These are phyloP conservation scores for Salix exigua DNA, from an alignment of 345 rosid species.

Conservation along the genomic window DNA sequence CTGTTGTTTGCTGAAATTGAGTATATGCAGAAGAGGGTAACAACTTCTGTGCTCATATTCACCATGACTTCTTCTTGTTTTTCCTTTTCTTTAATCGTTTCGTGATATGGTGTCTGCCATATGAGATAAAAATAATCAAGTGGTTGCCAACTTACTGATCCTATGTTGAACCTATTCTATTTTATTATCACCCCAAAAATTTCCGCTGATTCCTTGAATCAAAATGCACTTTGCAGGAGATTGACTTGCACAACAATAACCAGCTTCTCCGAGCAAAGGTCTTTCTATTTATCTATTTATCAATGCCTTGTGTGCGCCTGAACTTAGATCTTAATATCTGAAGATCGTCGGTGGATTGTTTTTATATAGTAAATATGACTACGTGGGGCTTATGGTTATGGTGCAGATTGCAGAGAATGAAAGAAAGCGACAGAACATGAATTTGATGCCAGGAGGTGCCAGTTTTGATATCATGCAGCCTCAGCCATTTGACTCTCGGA, in stretches of 20 bases:
- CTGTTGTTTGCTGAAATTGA: slow-evolving; percentile 81
- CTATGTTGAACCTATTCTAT: not conserved
- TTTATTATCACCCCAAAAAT: not conserved
- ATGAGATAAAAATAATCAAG: not conserved
- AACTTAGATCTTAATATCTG: not conserved
- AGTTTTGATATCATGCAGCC: slow-evolving; percentile 61
- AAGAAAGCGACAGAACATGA: slow-evolving; percentile 66
- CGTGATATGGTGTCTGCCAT: not conserved
- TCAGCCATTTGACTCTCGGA: slow-evolving; percentile 62
- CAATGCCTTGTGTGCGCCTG: not conserved
- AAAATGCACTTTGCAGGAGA: slow-evolving; percentile 48
- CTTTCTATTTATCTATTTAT: not conserved
- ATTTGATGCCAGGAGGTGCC: slow-evolving; percentile 74
- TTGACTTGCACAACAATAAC: slow-evolving; percentile 89
- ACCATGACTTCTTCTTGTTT: not conserved
- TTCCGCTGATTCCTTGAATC: not conserved
- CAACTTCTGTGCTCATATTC: not conserved
- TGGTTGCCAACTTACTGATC: not conserved
- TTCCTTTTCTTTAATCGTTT: no score
- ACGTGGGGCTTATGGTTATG: not conserved
- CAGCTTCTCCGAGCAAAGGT: slow-evolving; percentile 97
- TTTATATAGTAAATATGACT: not conserved
- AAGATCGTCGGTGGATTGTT: not conserved
- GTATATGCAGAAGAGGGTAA: slow-evolving; percentile 74
- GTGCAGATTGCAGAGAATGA: slow-evolving; percentile 81